A percentile compares a stretch with the other conserved stretches of the same genome.
Evolutionary conservation across 805 yeast species (phyloP).

Genomic region (Candida coleopterorum): DNA sequence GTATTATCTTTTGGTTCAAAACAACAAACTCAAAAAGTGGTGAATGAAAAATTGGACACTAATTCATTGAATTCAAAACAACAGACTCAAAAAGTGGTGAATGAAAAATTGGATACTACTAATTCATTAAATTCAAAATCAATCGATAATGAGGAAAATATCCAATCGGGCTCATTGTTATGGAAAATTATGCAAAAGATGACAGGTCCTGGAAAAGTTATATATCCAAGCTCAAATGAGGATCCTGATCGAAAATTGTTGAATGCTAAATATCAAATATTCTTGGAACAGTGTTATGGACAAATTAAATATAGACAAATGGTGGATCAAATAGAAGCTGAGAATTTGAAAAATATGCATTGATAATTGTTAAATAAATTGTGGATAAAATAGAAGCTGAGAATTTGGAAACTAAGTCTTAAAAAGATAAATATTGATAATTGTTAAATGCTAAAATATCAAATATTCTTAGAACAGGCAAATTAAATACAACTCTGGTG

Average conservation of each 20-base stretch:
- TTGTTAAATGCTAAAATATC: too few species aligned
- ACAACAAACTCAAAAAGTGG: slow-evolving; percentile 48
- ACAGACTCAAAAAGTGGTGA: slow-evolving; percentile 49
- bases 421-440: too few species aligned
- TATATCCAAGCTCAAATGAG: slow-evolving; percentile 55
- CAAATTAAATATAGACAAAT: slow-evolving; percentile 72
- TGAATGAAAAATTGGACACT: slow-evolving; percentile 42
- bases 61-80: slow-evolving; percentile 18
- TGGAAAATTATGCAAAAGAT: slow-evolving; percentile 86
- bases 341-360: slow-evolving; percentile 6
- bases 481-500: too few species aligned
- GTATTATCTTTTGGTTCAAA: slow-evolving; percentile 59
- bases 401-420: slow-evolving; percentile 6
- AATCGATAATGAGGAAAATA: too few species aligned
- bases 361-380: slow-evolving; percentile 57
- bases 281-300: slow-evolving; percentile 79
- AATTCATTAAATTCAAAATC: slow-evolving; percentile 7
- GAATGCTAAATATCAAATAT: slow-evolving; percentile 75
- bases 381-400: slow-evolving; percentile 49
- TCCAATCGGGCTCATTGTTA: slow-evolving; percentile 55
- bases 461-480: too few species aligned
- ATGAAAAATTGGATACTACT: slow-evolving; percentile 35
- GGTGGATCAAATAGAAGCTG: slow-evolving; percentile 50
- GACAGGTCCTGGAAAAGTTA: slow-evolving; percentile 79
- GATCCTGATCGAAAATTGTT: slow-evolving; percentile 69